Percentiles rank a stretch among this genome's conserved stretches.
Evolutionary conservation across 192 early-diverging fungal genomes (phyloP).

Genomic region (Backusella macrospora): DNA sequence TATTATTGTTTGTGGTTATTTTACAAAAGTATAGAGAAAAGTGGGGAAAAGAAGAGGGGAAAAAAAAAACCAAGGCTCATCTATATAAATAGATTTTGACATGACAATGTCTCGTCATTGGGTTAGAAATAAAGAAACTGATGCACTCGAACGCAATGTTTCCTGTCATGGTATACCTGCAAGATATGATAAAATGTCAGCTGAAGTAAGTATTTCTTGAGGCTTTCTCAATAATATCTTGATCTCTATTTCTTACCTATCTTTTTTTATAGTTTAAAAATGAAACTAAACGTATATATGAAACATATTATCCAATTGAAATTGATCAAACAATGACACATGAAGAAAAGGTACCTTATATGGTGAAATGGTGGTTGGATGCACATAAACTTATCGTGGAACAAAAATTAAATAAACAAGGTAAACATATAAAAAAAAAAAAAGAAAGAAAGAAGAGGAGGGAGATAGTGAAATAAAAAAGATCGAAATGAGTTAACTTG

Average conservation of each 20-base stretch:
- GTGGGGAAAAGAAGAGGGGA: not conserved
- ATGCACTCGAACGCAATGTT: slow-evolving; percentile 43
- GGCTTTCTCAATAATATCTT: not conserved
- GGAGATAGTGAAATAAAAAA: too few species aligned
- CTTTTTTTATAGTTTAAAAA: slow-evolving; percentile 46
- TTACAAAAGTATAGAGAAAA: too few species aligned
- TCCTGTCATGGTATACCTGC: slow-evolving; percentile 51
- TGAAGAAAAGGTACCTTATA: slow-evolving; percentile 64
- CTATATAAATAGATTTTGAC: slow-evolving; percentile 63
- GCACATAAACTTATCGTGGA: slow-evolving; percentile 61
- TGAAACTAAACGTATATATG: slow-evolving; percentile 49
- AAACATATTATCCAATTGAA: slow-evolving; percentile 79
- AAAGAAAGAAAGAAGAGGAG: not conserved
- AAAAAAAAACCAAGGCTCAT: not conserved
- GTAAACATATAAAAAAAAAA: slow-evolving; percentile 12
- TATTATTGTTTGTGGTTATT: too few species aligned
- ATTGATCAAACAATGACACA: slow-evolving; percentile 48
- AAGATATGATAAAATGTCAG: slow-evolving; percentile 32
- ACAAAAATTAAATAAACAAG: slow-evolving; percentile 48
- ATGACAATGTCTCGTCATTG: slow-evolving; percentile 68
- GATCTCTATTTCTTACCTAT: not conserved
- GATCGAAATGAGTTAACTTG: too few species aligned
- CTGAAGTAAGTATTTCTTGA: slow-evolving; percentile 38
- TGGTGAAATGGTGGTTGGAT: slow-evolving; percentile 73
- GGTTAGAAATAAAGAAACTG: slow-evolving; percentile 35